Evolutionary conservation across 2,329 filamentous ascomycete genomes (phyloP), one percentile per base, ranked within the genome.

Genomic region (Metarhizium humberi): DNA sequence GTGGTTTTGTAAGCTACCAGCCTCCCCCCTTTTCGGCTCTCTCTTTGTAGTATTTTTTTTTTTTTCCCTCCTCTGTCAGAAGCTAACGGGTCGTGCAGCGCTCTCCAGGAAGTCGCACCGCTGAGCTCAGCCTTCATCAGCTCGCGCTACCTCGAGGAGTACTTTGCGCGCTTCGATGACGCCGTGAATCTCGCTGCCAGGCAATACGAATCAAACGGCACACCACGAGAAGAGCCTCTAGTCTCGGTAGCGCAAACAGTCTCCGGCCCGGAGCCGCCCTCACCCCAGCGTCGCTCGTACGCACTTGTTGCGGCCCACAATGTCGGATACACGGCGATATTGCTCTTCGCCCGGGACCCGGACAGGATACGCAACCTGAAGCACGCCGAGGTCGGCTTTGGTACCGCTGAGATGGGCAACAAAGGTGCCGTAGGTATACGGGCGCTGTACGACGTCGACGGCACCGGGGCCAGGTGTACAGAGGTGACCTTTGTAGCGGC

Each of bases 81-180:
- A 34, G 52, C 53, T 56, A 42, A 56, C 51, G 3, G 3, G 5
- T 5, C 13, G 10, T 8, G 29, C 51, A 86, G 68, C 76, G 90
- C 91, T 78, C 79, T 99, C 18, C 92, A 99, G 71, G 94, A 99
- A 72, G 79, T 96, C 58, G 88, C 92, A 10, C 94, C 94, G 0
- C 79, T 97, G 51, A 81, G 86, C 53, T 84, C 90, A 65, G 84
- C 88, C 29, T 95, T 97, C 68, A 85, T 96, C 49, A 92, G 92
- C 34, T 87, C 88, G 42, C 86, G 88, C 20, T 88, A 88, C 61
- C 73, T 97, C 40, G 78, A 78, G 30, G 84, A 87, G 0, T 97
- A 95, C 69, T 84, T 94, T 62, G 75, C 83, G 55, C 79, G 81
- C 32, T 86, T 94, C 67, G 78, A 80, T 50, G 77, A 86, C 57